Evolutionary conservation across 2,329 filamentous ascomycete genomes (phyloP).

Genomic region (Cladophialophora immunda): DNA sequence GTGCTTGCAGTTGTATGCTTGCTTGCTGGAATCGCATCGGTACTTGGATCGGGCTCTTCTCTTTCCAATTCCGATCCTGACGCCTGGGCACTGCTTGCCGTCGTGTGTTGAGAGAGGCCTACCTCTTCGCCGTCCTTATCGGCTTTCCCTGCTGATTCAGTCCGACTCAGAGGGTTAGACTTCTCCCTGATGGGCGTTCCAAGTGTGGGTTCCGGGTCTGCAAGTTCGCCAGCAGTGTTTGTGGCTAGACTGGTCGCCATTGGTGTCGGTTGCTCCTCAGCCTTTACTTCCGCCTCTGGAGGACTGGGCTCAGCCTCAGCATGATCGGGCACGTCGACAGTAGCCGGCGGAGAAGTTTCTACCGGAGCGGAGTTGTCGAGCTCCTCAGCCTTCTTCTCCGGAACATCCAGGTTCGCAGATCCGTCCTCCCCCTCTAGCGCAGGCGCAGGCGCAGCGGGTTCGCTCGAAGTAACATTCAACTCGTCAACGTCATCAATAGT

Average conservation of each 20-base stretch:
- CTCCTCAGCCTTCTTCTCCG: constrained; percentile 73
- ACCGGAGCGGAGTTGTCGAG: constrained; percentile 62
- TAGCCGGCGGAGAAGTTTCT: constrained; percentile 53
- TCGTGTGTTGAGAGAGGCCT: constrained; percentile 37
- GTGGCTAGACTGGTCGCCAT: constrained; percentile 45
- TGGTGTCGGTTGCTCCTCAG: constrained; percentile 25
- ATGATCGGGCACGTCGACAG: constrained; percentile 28
- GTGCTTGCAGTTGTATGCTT: constrained; percentile 36
- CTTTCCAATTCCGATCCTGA: constrained; percentile 34
- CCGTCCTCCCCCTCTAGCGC: constrained; percentile 18
- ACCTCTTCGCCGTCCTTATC: constrained; percentile 9
- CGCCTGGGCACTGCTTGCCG: constrained; percentile 31
- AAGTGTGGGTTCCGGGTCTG: constrained; percentile 51
- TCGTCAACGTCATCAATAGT: constrained; percentile 38
- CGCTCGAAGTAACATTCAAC: constrained; percentile 30
- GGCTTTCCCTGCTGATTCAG: constrained; percentile 4
- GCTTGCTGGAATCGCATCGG: constrained; percentile 37
- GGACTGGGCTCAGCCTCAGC: background rate
- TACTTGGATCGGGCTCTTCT: constrained; percentile 32
- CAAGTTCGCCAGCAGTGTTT: constrained; percentile 47
- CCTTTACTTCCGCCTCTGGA: constrained; percentile 19
- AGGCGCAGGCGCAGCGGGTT: background rate
- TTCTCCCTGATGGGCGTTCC: constrained; percentile 46
- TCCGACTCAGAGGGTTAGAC: constrained; percentile 34
- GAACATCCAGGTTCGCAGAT: constrained; percentile 3